phyloP scores from a whole-genome alignment of 2,329 filamentous ascomycete genomes.

The Alternaria longipes region DNA sequence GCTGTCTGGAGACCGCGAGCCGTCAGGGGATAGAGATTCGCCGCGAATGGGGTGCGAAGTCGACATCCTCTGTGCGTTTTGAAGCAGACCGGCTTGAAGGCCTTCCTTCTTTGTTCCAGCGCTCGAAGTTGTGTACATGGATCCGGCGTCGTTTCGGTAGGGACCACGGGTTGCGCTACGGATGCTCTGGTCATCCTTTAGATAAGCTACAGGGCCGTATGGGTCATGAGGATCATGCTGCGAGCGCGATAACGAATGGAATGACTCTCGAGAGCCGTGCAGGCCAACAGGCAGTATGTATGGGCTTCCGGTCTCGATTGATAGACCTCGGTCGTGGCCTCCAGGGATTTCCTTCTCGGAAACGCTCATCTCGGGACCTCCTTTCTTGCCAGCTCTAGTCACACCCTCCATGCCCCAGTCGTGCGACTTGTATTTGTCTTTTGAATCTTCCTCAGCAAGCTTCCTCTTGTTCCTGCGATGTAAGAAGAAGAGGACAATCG shows the following conservation, averaged over 20 bases:
- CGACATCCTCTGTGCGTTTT: constrained; percentile 68
- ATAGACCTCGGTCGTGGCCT: constrained; percentile 60
- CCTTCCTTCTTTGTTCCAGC: constrained; percentile 56
- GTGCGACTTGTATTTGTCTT: constrained; percentile 87
- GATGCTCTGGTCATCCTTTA: constrained; percentile 55
- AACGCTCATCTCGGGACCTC: constrained; percentile 65
- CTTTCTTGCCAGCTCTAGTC: constrained; percentile 46
- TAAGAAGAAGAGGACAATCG: constrained; percentile 75
- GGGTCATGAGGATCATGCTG: constrained; percentile 82
- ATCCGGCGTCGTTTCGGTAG: constrained; percentile 54
- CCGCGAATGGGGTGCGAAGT: constrained; percentile 59
- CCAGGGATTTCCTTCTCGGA: constrained; percentile 57
- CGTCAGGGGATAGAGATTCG: constrained; percentile 49
- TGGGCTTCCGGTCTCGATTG: constrained; percentile 75
- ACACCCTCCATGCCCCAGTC: constrained; percentile 83
- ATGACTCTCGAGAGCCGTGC: constrained; percentile 82
- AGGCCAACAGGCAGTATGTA: constrained; percentile 90
- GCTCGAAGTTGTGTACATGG: constrained; percentile 63
- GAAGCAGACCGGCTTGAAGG: constrained; percentile 61
- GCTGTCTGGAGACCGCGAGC: constrained; percentile 43
- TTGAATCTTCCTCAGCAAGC: constrained; percentile 77
- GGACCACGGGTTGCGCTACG: constrained; percentile 39
- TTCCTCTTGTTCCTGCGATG: constrained; percentile 81
- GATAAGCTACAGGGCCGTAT: constrained; percentile 74
- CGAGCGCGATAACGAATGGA: constrained; percentile 83